Base-by-base conservation (phyloP, 805 yeast genomes). In the Yamadazyma ubonensis region DNA sequence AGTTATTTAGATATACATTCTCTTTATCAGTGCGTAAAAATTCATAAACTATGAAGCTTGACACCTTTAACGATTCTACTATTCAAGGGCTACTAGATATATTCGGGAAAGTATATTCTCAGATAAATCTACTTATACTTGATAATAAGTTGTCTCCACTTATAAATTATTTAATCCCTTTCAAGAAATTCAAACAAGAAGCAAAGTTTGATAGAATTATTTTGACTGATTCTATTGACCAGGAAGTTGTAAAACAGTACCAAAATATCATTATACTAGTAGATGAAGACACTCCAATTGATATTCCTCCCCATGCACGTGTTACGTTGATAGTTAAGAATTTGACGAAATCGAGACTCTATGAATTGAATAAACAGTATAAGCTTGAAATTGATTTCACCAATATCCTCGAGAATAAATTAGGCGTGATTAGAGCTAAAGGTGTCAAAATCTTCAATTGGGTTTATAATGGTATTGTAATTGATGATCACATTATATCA, bases 91-190 rank as follows among this genome's bases (percentile, higher is more conserved):
- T 48, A 6, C 31, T 48, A 7, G 45, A 36, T 5, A 40, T 44
- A 6, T 44, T 48, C 32, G 48, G 41, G 14, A 49, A 49, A 18
- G 55, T 65, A 11, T 50, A 49, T 36, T 52, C 66, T 8, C 37
- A 48, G 10, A 53, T 55, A 39, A 61, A 59, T 45, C 51, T 63
- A 29, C 46, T 74, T 39, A 49, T 72, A 11, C 55, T 79, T 23
- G 83, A 81, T 43, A 63, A 64, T 22, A 51, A 58, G 3, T 52
- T 81, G 27, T 67, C 83, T 2, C 61, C 74, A 0, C 52, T 74
- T 9, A 58, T 83, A 41, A 78, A 83, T 52, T 64, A 64, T 26
- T 59, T 81, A 25, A 72, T 80, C 9, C 76, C 83, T 8, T 81
- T 81, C 55, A 70, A 76, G 39, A 54, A 58, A 6, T 64, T 83